These are phyloP conservation scores for Papiliotrema flavescens DNA, from an alignment of 1,284 basidiomycete species.

Conservation along the genomic window DNA sequence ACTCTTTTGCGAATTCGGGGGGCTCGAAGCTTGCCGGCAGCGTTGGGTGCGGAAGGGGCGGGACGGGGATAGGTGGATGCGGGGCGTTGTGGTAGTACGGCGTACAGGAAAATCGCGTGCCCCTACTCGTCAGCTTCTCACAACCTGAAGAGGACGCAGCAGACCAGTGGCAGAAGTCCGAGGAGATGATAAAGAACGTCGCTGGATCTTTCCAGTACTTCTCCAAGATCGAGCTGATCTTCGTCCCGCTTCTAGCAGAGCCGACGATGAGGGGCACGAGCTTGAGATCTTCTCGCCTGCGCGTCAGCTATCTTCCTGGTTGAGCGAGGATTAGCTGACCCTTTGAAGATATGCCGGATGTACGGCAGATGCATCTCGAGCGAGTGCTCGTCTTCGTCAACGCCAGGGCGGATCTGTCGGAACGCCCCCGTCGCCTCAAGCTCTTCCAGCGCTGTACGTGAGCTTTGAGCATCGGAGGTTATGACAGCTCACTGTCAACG, in stretches of 20 bases:
- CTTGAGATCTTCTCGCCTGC: slow-evolving; percentile 58
- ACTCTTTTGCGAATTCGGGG: slow-evolving; percentile 32
- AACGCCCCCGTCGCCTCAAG: slow-evolving; percentile 70
- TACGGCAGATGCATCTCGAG: slow-evolving; percentile 98
- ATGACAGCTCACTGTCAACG: slow-evolving; percentile 60
- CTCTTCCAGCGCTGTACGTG: slow-evolving; percentile 60
- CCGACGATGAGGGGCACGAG: slow-evolving; percentile 93
- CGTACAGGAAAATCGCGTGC: slow-evolving; percentile 82
- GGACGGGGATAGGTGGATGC: slow-evolving; percentile 49
- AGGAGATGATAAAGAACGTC: slow-evolving; percentile 87
- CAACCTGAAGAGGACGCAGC: slow-evolving; percentile 19
- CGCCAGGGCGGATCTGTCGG: slow-evolving; percentile 60
- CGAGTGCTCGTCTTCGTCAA: slow-evolving; percentile 93
- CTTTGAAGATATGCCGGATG: slow-evolving; percentile 78
- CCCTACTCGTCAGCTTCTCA: slow-evolving; percentile 56
- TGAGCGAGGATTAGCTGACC: slow-evolving; percentile 51
- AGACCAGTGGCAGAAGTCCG: slow-evolving; percentile 98
- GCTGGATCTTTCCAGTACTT: slow-evolving; percentile 71
- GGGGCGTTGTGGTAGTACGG: slow-evolving; percentile 76
- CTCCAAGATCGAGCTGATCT: slow-evolving; percentile 68
- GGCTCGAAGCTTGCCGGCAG: slow-evolving; percentile 28
- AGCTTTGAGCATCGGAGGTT: neutral
- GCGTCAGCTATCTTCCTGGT: neutral
- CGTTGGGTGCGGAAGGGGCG: slow-evolving; percentile 49
- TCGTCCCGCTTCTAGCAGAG: slow-evolving; percentile 57